A percentile compares a stretch with the other conserved stretches of the same genome.
Evolutionary conservation across 2,329 filamentous ascomycete genomes (phyloP).

Genomic region (Clonostachys chloroleuca): DNA sequence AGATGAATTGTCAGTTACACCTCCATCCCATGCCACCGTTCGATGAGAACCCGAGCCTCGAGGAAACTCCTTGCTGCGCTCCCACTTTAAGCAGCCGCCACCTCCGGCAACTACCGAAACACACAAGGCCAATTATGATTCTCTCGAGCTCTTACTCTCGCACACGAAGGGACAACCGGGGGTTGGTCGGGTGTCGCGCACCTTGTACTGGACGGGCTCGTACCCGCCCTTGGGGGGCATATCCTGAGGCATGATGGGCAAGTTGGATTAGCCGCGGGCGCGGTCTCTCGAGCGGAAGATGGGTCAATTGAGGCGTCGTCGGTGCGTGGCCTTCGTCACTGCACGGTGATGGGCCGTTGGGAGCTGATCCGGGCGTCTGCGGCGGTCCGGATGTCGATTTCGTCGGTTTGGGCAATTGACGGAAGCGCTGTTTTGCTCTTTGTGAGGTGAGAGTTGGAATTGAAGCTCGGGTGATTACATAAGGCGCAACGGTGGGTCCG

Average conservation of each 20-base stretch:
- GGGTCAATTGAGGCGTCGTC: slow-evolving; percentile 9
- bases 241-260: slow-evolving; percentile 84
- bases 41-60: too few species aligned
- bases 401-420: too few species aligned
- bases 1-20: background rate
- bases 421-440: too few species aligned
- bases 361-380: too few species aligned
- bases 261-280: slow-evolving; percentile 5
- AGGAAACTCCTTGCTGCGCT: too few species aligned
- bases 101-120: background rate
- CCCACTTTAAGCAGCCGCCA: too few species aligned
- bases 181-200: slow-evolving; percentile 32
- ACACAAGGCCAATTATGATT: background rate
- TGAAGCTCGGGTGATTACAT: too few species aligned
- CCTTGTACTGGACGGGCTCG: slow-evolving; percentile 95
- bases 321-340: background rate
- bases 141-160: background rate
- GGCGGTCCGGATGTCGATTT: too few species aligned
- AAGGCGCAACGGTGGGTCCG: too few species aligned
- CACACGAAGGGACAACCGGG: background rate
- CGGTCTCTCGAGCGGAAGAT: too few species aligned
- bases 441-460: too few species aligned
- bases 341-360: too few species aligned
- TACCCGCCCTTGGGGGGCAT: slow-evolving; percentile 96
- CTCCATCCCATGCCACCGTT: background rate